phyloP scores from a whole-genome alignment of 164 flowering plant genomes.

The Kalanchoe fedtschenkoi region DNA sequence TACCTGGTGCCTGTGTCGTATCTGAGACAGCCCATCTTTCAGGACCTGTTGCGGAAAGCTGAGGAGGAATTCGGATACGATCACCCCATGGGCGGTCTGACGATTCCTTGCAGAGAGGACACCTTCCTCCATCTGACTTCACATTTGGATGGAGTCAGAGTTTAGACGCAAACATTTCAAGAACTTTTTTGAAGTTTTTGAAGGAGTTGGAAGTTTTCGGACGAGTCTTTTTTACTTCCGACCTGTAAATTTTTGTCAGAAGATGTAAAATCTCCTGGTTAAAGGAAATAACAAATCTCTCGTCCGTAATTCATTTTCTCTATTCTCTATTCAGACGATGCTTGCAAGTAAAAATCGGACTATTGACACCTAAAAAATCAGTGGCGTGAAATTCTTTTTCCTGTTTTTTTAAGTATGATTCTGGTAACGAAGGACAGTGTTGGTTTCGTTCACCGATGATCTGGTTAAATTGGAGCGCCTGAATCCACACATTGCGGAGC shows the following conservation, averaged over 20 bases:
- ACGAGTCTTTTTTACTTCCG: not conserved
- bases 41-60: constrained; percentile 21
- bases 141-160: constrained; percentile 12
- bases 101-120: constrained; percentile 36
- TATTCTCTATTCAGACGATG: no score
- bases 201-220: not conserved
- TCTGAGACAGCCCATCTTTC: constrained; percentile 36
- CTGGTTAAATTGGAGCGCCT: no score
- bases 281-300: not conserved
- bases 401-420: no score
- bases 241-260: not conserved
- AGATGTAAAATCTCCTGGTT: constrained; percentile 6
- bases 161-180: not conserved
- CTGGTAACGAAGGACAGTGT: no score
- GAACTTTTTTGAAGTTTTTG: not conserved
- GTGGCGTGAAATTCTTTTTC: no score
- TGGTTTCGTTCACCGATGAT: no score
- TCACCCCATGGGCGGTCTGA: constrained; percentile 42
- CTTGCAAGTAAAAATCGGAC: no score
- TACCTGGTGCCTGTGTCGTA: constrained; percentile 31
- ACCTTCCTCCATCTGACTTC: constrained; percentile 23
- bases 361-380: no score
- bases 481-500: no score
- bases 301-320: not conserved
- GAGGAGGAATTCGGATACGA: constrained; percentile 42